These are phyloP conservation scores for Teratosphaeria zuluensis DNA, from an alignment of 2,329 filamentous ascomycete species.

Conservation along the genomic window DNA sequence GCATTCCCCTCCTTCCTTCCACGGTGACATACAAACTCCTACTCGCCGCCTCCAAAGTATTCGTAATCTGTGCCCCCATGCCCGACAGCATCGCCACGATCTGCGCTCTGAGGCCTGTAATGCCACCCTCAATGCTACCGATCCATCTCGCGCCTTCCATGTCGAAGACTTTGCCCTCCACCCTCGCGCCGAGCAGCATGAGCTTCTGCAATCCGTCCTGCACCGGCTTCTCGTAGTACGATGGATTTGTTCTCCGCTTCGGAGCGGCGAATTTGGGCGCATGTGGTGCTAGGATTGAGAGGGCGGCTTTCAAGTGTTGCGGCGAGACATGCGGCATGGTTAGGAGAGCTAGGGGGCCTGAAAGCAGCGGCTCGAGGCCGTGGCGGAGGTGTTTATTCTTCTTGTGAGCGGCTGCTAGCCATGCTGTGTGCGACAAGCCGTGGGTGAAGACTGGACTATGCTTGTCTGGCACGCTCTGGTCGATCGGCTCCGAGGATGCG, in stretches of 20 bases:
- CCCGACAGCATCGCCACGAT: constrained; percentile 72
- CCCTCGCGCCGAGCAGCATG: constrained; percentile 71
- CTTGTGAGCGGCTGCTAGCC: constrained; percentile 35
- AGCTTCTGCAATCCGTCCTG: constrained; percentile 81
- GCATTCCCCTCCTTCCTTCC: constrained; percentile 67
- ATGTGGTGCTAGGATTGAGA: constrained; percentile 67
- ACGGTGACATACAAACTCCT: constrained; percentile 81
- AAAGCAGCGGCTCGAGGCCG: constrained; percentile 63
- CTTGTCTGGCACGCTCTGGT: constrained; percentile 20
- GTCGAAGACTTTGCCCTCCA: constrained; percentile 81
- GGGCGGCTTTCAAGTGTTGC: constrained; percentile 68
- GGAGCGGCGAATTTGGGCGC: constrained; percentile 68
- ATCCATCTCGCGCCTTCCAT: constrained; percentile 60
- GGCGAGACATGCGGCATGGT: constrained; percentile 77
- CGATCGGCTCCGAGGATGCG: constrained; percentile 25
- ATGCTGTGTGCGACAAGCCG: constrained; percentile 48
- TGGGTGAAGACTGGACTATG: constrained; percentile 50
- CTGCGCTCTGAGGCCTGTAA: constrained; percentile 72
- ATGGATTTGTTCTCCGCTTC: constrained; percentile 62
- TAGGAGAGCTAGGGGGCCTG: constrained; percentile 71
- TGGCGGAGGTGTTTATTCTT: constrained; percentile 43
- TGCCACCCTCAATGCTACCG: constrained; percentile 67
- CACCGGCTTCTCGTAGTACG: constrained; percentile 69
- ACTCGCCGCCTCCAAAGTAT: constrained; percentile 66
- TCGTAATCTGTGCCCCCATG: constrained; percentile 67